Conservation (phyloP, 257 asterid species). For the Ilex aquifolium region DNA sequence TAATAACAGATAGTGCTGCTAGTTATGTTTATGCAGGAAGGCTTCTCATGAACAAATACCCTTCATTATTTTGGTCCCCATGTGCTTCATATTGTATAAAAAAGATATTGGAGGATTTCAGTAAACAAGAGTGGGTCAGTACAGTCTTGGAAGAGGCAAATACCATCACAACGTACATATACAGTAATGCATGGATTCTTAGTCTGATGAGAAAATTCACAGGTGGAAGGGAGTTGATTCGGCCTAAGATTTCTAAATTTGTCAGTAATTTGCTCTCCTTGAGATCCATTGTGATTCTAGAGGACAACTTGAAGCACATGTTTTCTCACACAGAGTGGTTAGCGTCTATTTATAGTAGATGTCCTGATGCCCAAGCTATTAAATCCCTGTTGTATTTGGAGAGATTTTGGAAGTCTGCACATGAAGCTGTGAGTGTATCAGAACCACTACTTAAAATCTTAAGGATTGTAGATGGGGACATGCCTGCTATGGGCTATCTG, state of each 20-base stretch:
- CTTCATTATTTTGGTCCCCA: slow-evolving; percentile 41
- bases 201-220: slow-evolving; percentile 23
- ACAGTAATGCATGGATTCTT: slow-evolving; percentile 29
- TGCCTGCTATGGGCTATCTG: slow-evolving; percentile 42
- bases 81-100: slow-evolving; percentile 35
- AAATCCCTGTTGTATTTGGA: slow-evolving; percentile 23
- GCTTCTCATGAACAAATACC: slow-evolving; percentile 39
- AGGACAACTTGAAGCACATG: slow-evolving; percentile 32
- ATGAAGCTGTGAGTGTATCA: slow-evolving; percentile 27
- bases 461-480: slow-evolving; percentile 37
- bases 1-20: slow-evolving; percentile 26
- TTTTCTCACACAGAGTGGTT: slow-evolving; percentile 29
- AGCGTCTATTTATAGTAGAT: slow-evolving; percentile 19
- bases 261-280: slow-evolving; percentile 29
- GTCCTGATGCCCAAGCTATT: slow-evolving; percentile 23
- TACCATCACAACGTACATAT: slow-evolving; percentile 20
- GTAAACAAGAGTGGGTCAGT: slow-evolving; percentile 35
- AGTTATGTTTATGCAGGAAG: slow-evolving; percentile 29
- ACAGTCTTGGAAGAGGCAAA: slow-evolving; percentile 37
- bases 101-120: slow-evolving; percentile 35
- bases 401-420: slow-evolving; percentile 35
- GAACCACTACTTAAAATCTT: slow-evolving; percentile 35
- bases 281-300: slow-evolving; percentile 27
- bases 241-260: slow-evolving; percentile 24
- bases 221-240: slow-evolving; percentile 24